phyloP scores from a whole-genome alignment of 2,329 filamentous ascomycete species.

The Colletotrichum karsti region DNA sequence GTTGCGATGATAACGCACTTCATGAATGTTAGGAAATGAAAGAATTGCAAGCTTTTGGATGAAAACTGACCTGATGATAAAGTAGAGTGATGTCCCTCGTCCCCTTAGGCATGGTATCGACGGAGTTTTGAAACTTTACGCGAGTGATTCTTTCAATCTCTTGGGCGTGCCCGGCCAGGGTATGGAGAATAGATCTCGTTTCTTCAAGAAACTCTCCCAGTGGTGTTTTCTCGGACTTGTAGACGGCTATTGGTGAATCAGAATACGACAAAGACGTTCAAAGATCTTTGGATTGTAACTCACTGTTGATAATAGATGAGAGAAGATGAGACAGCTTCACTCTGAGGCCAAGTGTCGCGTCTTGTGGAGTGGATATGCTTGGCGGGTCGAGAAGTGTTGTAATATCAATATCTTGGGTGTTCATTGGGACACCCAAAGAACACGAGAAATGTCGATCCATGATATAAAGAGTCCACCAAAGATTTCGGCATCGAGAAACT shows the following conservation, averaged over 20 bases:
- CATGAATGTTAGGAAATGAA: background rate
- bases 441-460: constrained; percentile 49
- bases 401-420: constrained; percentile 47
- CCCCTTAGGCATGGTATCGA: constrained; percentile 41
- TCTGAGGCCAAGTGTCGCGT: constrained; percentile 42
- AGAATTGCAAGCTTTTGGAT: background rate
- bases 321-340: constrained; percentile 44
- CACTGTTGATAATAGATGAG: constrained; percentile 45
- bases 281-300: background rate
- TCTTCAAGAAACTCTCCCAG: constrained; percentile 41
- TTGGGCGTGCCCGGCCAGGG: constrained; percentile 44
- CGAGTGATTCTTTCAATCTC: constrained; percentile 47
- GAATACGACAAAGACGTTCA: rapidly evolving
- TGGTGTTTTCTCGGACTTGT: constrained; percentile 42
- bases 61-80: constrained; percentile 44
- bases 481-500: constrained; percentile 41
- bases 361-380: constrained; percentile 35
- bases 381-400: constrained; percentile 37
- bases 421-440: constrained; percentile 47
- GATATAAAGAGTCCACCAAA: constrained; percentile 52
- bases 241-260: constrained; percentile 38
- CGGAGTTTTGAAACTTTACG: constrained; percentile 41
- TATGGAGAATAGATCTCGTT: constrained; percentile 45
- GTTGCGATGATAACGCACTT: constrained; percentile 50
- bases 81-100: constrained; percentile 46